Evolutionary conservation across 306 rosid genomes (phyloP), one percentile per base, ranked within the genome.

Genomic region (cucumber (Cucumis sativus)): DNA sequence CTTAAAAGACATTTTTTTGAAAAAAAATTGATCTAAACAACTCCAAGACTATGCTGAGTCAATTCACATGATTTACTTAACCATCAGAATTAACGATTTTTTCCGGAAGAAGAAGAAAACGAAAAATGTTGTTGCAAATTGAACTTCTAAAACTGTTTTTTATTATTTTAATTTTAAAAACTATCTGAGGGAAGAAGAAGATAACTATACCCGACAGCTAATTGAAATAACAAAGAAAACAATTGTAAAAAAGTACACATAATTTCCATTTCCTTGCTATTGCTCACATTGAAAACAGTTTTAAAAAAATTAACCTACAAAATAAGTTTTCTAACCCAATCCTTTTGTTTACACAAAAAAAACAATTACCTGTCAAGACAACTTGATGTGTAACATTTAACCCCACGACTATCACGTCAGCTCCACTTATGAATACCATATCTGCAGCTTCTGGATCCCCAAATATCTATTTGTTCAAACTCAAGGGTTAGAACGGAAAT

Each of bases 381-480:
- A 90, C 96, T 85, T 94, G 98, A 80, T 94, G 98, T 2, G 98
- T 94, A 35, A 92, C 90, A 87, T 94, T 94, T 82, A 94, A 81
- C 70, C 98, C 98, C 57, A 94, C 88, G 56, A 88, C 95, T 69
- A 90, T 78, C 23, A 92, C 54, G 83, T 94, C 88, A 68, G 97
- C 98, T 13, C 97, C 96, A 55, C 95, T 82, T 49, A 92, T 91
- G 66, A 90, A 94, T 74, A 92, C 97, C 64, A 89, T 86, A 83
- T 94, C 97, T 69, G 98, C 97, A 83, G 98, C 97, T 64, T 92
- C 96, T 30, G 98, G 97, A 81, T 94, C 98, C 67, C 98, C 97
- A 83, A 87, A 92, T 76, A 89, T 88, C 98, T 94, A 80, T 57
- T 55, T 63, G 68, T 55, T 51, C 49, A 61, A 58, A 23, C 20